A percentile compares a stretch with the other conserved stretches of the same genome.
Evolutionary conservation across 495 filamentous ascomycete species (phyloP).

Genomic region (Trichoderma virens): DNA sequence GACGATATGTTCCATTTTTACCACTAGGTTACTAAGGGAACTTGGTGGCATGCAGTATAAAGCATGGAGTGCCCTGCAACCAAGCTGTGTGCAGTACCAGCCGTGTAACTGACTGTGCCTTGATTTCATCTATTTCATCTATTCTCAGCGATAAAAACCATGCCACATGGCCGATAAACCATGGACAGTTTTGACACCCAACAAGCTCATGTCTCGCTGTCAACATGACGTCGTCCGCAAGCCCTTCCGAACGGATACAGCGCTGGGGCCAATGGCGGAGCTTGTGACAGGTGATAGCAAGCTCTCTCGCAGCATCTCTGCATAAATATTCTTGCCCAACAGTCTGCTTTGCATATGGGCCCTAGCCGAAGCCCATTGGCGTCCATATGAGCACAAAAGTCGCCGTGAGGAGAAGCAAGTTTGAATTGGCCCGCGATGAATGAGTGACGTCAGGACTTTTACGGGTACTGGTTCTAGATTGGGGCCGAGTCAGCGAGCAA

Average conservation of each 20-base stretch:
- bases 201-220: neutral
- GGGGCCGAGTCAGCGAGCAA: neutral
- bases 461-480: neutral
- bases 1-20: too few relatives aligned
- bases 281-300: neutral
- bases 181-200: too few relatives aligned
- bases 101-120: too few relatives aligned
- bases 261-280: neutral
- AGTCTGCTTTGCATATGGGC: neutral
- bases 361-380: neutral
- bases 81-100: too few relatives aligned
- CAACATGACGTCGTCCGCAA: neutral
- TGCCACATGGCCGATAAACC: too few relatives aligned
- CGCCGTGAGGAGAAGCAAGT: neutral
- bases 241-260: neutral
- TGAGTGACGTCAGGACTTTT: conserved; percentile 4
- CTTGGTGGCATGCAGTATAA: too few relatives aligned
- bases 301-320: neutral
- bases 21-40: too few relatives aligned
- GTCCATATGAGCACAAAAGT: neutral
- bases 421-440: too few relatives aligned
- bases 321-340: neutral
- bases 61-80: too few relatives aligned
- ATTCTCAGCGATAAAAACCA: too few relatives aligned
- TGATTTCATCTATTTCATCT: too few relatives aligned